Evolutionary conservation across 257 asterid genomes (phyloP).

Genomic region (Agastache rugosa): DNA sequence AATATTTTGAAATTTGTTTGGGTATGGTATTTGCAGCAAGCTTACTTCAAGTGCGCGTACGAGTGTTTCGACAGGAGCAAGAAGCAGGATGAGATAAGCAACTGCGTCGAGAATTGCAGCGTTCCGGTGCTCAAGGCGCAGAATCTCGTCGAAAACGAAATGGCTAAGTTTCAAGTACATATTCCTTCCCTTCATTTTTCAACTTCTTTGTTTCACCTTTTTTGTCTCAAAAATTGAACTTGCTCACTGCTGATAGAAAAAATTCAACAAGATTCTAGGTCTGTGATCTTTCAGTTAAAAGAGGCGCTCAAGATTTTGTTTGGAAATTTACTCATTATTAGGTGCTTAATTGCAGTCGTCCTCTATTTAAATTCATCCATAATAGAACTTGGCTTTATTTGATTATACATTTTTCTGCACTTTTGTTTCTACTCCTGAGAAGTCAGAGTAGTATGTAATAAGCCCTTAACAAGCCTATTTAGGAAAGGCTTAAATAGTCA

Average conservation of each 20-base stretch:
- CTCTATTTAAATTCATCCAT: background rate
- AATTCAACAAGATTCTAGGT: background rate
- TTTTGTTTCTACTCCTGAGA: no score
- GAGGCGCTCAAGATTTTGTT: background rate
- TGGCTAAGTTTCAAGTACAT: conserved; percentile 81
- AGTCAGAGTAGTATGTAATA: background rate
- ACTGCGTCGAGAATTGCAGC: conserved; percentile 93
- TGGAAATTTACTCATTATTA: background rate
- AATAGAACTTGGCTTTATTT: background rate
- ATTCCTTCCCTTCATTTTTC: background rate
- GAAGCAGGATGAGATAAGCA: conserved; percentile 67
- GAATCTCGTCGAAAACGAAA: conserved; percentile 81
- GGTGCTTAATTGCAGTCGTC: background rate
- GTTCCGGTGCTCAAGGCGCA: conserved; percentile 83
- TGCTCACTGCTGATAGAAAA: background rate
- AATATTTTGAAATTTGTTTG: background rate
- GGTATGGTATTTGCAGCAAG: conserved; percentile 62
- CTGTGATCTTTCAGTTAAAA: background rate
- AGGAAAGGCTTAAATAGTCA: background rate
- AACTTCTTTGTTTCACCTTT: background rate
- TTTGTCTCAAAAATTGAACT: background rate
- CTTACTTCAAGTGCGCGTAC: conserved; percentile 89
- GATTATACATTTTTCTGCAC: background rate
- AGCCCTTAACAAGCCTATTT: background rate
- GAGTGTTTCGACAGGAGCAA: conserved; percentile 86